These are phyloP conservation scores for Fusarium mangiferae DNA, from an alignment of 2,329 filamentous ascomycete species.

Conservation along the genomic window DNA sequence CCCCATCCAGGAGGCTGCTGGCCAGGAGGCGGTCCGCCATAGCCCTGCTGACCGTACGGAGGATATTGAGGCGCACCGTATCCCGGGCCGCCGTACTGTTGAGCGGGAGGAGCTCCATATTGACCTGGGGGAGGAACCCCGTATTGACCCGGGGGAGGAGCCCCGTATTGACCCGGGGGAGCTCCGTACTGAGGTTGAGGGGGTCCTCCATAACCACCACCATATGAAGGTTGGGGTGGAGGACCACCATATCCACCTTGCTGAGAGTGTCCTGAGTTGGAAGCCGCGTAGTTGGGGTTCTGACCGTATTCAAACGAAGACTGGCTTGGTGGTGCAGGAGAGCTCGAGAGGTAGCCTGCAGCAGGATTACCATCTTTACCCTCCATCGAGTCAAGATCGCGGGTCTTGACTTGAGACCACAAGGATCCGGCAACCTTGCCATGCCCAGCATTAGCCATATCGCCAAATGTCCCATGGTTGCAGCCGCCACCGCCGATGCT, in stretches of 20 bases:
- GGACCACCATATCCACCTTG: conserved; percentile 42
- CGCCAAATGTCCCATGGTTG: conserved; percentile 57
- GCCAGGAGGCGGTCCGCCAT: conserved; percentile 34
- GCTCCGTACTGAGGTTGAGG: conserved; percentile 45
- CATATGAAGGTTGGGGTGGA: conserved; percentile 49
- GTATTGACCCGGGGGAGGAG: conserved; percentile 45
- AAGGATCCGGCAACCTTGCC: conserved; percentile 69
- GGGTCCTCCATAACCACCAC: conserved; percentile 47
- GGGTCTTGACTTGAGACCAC: conserved; percentile 69
- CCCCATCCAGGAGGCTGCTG: conserved; percentile 47
- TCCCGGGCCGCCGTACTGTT: conserved; percentile 45
- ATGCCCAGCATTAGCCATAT: conserved; percentile 59
- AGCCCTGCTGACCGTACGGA: conserved; percentile 33
- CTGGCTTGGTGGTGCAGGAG: conserved; percentile 50
- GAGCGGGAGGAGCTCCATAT: conserved; percentile 45
- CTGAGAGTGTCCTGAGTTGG: conserved; percentile 38
- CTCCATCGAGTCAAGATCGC: conserved; percentile 66
- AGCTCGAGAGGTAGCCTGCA: conserved; percentile 52
- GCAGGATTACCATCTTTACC: conserved; percentile 56
- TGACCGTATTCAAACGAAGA: conserved; percentile 56
- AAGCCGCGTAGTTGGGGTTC: conserved; percentile 46
- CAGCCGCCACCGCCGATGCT: conserved; percentile 46
- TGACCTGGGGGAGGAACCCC: conserved; percentile 45
- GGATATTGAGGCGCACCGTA: conserved; percentile 36
- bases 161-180: conserved; percentile 44